A percentile compares a stretch with the other conserved stretches of the same genome.
These are phyloP conservation scores for Ceratocystis albifundus DNA, from an alignment of 2,329 filamentous ascomycete genomes.

Conservation along the genomic window DNA sequence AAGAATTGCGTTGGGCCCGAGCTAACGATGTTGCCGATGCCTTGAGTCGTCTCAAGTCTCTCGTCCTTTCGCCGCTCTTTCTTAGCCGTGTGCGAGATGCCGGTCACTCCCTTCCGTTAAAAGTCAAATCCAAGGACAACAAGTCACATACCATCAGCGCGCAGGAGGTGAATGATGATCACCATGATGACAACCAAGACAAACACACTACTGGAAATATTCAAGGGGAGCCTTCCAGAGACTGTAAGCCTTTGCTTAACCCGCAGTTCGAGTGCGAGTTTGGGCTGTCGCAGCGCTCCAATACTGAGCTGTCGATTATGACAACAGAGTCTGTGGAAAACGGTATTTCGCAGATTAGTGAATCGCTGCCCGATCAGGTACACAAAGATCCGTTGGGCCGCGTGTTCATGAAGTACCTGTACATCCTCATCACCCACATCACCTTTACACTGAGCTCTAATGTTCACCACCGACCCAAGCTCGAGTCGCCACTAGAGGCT, in stretches of 20 bases:
- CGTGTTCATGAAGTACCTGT: conserved; percentile 20
- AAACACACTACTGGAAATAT: neutral
- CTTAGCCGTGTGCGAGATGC: conserved; percentile 6
- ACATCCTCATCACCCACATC: conserved; percentile 17
- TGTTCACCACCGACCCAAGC: conserved; percentile 20
- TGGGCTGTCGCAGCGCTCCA: conserved; percentile 3
- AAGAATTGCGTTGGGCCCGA: conserved; percentile 42
- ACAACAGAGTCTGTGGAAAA: conserved; percentile 16
- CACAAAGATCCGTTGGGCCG: conserved; percentile 1
- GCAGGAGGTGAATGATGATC: neutral
- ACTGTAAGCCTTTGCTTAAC: neutral
- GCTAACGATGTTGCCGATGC: conserved; percentile 14
- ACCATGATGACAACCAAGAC: neutral
- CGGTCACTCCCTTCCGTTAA: conserved; percentile 13
- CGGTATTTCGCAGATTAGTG: conserved; percentile 13
- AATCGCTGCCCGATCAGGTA: conserved; percentile 7
- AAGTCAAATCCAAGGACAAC: neutral
- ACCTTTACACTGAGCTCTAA: conserved; percentile 1
- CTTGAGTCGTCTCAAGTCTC: conserved; percentile 19
- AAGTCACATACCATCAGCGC: neutral
- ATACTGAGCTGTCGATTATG: conserved; percentile 12
- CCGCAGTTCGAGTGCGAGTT: neutral
- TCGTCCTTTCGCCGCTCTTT: conserved; percentile 18
- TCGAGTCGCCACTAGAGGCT: conserved; percentile 2
- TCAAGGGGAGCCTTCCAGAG: neutral